Evolutionary conservation across 2,329 filamentous ascomycete genomes (phyloP).

Genomic region (Exophiala lecanii-corni): DNA sequence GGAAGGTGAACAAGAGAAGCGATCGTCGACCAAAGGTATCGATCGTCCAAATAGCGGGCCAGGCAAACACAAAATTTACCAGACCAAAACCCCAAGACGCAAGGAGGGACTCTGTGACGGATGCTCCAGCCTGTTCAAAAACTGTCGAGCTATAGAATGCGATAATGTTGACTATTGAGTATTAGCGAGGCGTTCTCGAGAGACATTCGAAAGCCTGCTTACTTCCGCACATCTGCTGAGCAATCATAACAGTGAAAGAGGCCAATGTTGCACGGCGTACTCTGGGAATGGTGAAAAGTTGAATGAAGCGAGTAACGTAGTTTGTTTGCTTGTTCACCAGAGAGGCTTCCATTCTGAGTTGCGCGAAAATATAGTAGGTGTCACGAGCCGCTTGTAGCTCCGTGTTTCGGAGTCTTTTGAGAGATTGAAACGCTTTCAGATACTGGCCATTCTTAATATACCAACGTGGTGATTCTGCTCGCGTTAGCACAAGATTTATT

Average conservation of each 20-base stretch:
- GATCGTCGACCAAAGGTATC: conserved; percentile 62
- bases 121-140: conserved; percentile 21
- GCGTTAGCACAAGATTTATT: conserved; percentile 37
- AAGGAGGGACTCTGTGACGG: conserved; percentile 20
- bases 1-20: conserved; percentile 62
- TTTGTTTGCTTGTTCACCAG: conserved; percentile 40
- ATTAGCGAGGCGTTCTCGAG: conserved; percentile 5
- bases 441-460: conserved; percentile 63
- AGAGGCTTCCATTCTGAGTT: conserved; percentile 42
- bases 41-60: conserved; percentile 48
- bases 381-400: conserved; percentile 55
- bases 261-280: conserved; percentile 30
- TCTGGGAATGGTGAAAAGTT: conserved; percentile 31
- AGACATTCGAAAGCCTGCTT: background rate
- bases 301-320: conserved; percentile 43
- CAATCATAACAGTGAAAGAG: conserved; percentile 30
- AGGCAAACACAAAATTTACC: conserved; percentile 27
- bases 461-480: conserved; percentile 54
- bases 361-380: conserved; percentile 53
- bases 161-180: conserved; percentile 50
- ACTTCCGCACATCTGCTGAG: conserved; percentile 34
- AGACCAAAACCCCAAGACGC: conserved; percentile 26
- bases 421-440: conserved; percentile 55
- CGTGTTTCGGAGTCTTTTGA: conserved; percentile 54
- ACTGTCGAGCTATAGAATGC: conserved; percentile 61